Conservation (phyloP, 768 basidiomycete species). For the Candolleomyces aberdarensis region DNA sequence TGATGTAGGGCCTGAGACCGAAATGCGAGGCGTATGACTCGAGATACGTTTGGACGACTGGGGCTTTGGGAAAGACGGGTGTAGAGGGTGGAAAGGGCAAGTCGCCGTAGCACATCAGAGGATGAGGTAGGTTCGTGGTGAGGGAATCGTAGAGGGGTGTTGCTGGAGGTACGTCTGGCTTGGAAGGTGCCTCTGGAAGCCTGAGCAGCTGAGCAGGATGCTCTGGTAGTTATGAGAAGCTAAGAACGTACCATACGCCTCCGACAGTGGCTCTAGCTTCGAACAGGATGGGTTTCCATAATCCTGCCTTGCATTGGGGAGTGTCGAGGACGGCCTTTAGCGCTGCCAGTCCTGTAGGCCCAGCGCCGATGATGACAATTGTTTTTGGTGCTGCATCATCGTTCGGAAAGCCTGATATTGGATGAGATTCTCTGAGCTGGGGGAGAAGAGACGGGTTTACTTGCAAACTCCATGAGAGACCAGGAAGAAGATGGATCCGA, state of each 20-base stretch:
- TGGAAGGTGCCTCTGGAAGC: slow-evolving; percentile 47
- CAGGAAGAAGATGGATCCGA: too few species aligned
- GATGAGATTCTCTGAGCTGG: neutral
- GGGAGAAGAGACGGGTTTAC: neutral
- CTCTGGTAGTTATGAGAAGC: neutral
- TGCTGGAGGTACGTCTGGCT: slow-evolving; percentile 47
- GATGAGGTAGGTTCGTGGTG: slow-evolving; percentile 80
- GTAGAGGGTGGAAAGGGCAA: slow-evolving; percentile 71
- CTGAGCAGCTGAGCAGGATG: slow-evolving; percentile 23
- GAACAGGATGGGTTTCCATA: slow-evolving; percentile 64
- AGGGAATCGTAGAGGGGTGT: slow-evolving; percentile 78
- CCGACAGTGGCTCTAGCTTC: slow-evolving; percentile 68
- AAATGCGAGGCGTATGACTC: slow-evolving; percentile 62
- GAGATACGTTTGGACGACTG: slow-evolving; percentile 65
- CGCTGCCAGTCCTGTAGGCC: slow-evolving; percentile 69
- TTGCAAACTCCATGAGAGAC: too few species aligned
- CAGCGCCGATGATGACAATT: slow-evolving; percentile 75
- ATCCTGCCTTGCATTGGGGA: slow-evolving; percentile 48
- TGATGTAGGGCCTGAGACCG: slow-evolving; percentile 57
- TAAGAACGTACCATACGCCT: slow-evolving; percentile 64
- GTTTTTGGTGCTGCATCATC: slow-evolving; percentile 16
- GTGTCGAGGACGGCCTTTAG: slow-evolving; percentile 64
- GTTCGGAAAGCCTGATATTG: neutral
- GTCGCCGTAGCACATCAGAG: slow-evolving; percentile 65
- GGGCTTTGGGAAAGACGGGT: slow-evolving; percentile 62